Evolutionary conservation across 768 basidiomycete species (phyloP), one percentile per base, ranked within the genome.

Genomic region (Kwoniella sp.): DNA sequence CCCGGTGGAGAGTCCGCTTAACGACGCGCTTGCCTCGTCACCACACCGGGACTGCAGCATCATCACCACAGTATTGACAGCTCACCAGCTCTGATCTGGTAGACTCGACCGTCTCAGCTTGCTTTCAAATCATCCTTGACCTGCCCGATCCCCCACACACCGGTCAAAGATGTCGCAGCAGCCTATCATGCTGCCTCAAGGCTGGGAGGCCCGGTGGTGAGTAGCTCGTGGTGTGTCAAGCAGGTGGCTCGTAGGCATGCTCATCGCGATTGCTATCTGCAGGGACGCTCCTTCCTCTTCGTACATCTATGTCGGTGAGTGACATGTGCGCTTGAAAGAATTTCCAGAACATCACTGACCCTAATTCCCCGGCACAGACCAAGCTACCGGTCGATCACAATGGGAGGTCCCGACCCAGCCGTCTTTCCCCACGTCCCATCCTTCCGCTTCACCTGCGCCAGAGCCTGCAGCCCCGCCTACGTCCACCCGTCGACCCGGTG

Each of bases 121-220:
- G n/a, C n/a, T n/a, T n/a, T n/a, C n/a, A n/a, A n/a, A n/a, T n/a
- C n/a, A n/a, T n/a, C n/a, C n/a, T n/a, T n/a, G n/a, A n/a, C n/a
- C n/a, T n/a, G n/a, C n/a, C n/a, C n/a, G n/a, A n/a, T n/a, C n/a
- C 20, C 46, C 32, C 34, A 28, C 28, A 14, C 29, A 46, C 28
- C 28, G 28, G 17, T 12, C 23, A 43, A 27, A 36, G 27, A 56
- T 56, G 55, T 39, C 42, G 12, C 55, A 54, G 27, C 45, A 50
- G 36, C 49, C 49, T 20, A n/a, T 39, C 15, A 39, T 46, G 17
- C 76, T 95, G 31, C 92, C 92, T 54, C 86, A 85, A 59, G 92
- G 91, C 34, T 95, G 92, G 92, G 79, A 81, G 59, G 87, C 89
- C 70, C 86, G 92, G 80, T 95, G 92, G 92, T 89, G 71, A 61